These are phyloP conservation scores for Prinsepia uniflora DNA, from an alignment of 306 rosid species.

Conservation along the genomic window DNA sequence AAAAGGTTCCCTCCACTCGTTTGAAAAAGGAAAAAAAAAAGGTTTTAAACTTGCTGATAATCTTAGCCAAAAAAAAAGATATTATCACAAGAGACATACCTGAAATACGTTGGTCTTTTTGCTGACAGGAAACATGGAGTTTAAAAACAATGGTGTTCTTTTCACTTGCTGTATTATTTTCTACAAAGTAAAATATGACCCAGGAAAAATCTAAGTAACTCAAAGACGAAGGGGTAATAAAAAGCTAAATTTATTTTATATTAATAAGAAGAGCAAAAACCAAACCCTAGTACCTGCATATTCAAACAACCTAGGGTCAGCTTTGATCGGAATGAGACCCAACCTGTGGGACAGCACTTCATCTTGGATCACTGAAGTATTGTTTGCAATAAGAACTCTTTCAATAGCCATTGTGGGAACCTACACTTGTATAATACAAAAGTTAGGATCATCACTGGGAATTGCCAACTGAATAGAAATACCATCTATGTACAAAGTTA, in stretches of 20 bases:
- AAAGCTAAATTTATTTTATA: neutral
- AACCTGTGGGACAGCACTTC: conserved; percentile 96
- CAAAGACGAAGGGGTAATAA: neutral
- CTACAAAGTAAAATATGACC: conserved; percentile 26
- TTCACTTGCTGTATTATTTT: conserved; percentile 57
- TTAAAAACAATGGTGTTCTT: conserved; percentile 86
- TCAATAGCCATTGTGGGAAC: conserved; percentile 99
- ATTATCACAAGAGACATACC: conserved; percentile 36
- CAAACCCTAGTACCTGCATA: conserved; percentile 57
- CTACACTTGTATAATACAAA: conserved; percentile 31
- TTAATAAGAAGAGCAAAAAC: neutral
- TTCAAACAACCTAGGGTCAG: conserved; percentile 88
- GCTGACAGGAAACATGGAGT: conserved; percentile 56
- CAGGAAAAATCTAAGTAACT: conserved; percentile 3
- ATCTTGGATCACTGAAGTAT: conserved; percentile 80
- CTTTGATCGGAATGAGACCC: conserved; percentile 82
- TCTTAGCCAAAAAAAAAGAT: neutral
- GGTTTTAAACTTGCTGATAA: neutral
- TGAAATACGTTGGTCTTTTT: conserved; percentile 40
- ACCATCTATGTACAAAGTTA: neutral
- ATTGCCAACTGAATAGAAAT: neutral
- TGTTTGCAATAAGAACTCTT: conserved; percentile 77
- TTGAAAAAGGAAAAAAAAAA: neutral
- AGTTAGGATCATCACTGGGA: neutral
- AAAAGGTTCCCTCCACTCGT: neutral